Evolutionary conservation across 495 filamentous ascomycete genomes (phyloP).

Genomic region (Hyaloscypha variabilis): DNA sequence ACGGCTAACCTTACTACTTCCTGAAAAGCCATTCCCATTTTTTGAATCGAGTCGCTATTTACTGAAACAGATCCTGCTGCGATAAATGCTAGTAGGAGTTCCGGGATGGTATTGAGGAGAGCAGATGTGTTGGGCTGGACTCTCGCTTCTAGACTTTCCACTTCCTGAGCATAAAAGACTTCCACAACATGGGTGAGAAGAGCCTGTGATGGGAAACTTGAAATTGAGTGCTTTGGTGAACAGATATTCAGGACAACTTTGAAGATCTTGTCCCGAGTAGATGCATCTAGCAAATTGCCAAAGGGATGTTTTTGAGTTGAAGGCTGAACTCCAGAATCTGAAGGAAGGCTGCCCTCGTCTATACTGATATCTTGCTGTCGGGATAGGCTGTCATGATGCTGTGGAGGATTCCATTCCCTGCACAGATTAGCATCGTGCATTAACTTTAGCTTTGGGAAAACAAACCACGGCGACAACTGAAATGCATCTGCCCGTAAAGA

Average conservation of each 20-base stretch:
- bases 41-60: slow-evolving; percentile 55
- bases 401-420: no score
- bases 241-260: neutral
- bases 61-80: slow-evolving; percentile 59
- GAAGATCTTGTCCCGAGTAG: slow-evolving; percentile 12
- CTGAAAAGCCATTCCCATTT: slow-evolving; percentile 64
- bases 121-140: slow-evolving; percentile 60
- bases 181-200: slow-evolving; percentile 63
- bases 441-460: no score
- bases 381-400: no score
- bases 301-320: no score
- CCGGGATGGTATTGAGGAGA: slow-evolving; percentile 51
- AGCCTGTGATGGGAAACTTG: slow-evolving; percentile 56
- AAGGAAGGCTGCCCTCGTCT: no score
- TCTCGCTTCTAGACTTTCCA: slow-evolving; percentile 51
- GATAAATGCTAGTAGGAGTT: slow-evolving; percentile 56
- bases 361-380: no score
- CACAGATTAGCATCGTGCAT: no score
- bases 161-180: slow-evolving; percentile 57
- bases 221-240: neutral
- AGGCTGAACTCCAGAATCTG: no score
- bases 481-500: no score
- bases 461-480: no score
- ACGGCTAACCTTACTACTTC: slow-evolving; percentile 59
- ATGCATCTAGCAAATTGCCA: no score